Evolutionary conservation across 2,329 filamentous ascomycete species (phyloP), one percentile per base, ranked within the genome.

Genomic region (Septoria linicola): DNA sequence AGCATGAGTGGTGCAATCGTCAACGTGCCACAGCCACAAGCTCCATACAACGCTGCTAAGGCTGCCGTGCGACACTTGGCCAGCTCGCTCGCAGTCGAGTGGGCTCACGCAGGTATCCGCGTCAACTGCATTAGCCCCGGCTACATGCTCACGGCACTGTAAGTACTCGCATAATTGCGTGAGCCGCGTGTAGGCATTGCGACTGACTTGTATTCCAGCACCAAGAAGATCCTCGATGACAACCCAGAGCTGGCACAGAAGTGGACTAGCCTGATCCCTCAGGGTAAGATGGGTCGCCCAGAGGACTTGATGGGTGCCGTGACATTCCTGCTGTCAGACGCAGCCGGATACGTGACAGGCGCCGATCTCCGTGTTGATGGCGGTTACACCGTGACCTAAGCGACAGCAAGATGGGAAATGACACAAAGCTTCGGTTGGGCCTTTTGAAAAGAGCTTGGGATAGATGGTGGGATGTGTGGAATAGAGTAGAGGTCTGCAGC

Each of bases 81-180:
- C 10, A 81, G 88, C 31, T 93, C 87, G 59, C 78, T 96, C 63
- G 91, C 91, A 30, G 91, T 96, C 43, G 93, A 97, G 72, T 97
- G 93, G 92, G 90, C 92, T 0, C 79, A 84, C 61, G 83, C 85
- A 31, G 85, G 85, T 60, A 96, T 97, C 66, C 83, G 92, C 30
- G 92, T 97, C 61, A 97, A 97, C 76, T 93, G 88, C 72, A 93
- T 97, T 69, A 90, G 86, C 23, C 92, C 92, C 0, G 92, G 93
- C 37, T 97, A 97, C 73, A 97, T 97, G 92, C 76, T 96, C 60
- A 96, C 92, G 13, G 88, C 90, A 52, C 74, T 96, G 87, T 92
- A 78, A 81, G 87, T 74, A 8, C 7, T 17, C 23, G 21, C 8
- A 16, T 19, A 8, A 8, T 2, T 13, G 17, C n/a, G 13, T 46